phyloP scores from a whole-genome alignment of 345 rosid genomes.

The Populus tremula region DNA sequence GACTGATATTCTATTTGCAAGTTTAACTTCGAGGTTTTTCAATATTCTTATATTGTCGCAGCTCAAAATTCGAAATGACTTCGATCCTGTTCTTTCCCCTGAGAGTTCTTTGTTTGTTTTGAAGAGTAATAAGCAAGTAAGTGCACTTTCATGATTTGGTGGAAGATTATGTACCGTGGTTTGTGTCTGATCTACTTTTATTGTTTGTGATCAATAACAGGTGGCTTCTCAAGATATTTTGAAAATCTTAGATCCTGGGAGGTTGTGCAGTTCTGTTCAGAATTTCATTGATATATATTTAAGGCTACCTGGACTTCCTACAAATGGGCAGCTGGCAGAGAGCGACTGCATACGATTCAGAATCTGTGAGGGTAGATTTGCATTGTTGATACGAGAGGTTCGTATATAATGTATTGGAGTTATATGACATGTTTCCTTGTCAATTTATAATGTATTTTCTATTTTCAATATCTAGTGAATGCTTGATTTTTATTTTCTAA shows the following conservation, averaged over 20 bases:
- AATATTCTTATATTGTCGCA: conserved; percentile 32
- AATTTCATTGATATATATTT: conserved; percentile 88
- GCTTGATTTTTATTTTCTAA: conserved; percentile 20
- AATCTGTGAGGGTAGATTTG: conserved; percentile 98
- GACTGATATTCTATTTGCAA: not conserved
- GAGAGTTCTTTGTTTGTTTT: conserved; percentile 97
- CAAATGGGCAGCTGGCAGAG: conserved; percentile 80
- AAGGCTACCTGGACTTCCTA: conserved; percentile 81
- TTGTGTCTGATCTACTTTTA: conserved; percentile 16
- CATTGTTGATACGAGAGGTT: conserved; percentile 95
- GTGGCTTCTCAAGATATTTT: conserved; percentile 83
- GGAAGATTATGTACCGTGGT: not conserved
- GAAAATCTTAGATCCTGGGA: conserved; percentile 74
- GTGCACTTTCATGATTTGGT: conserved; percentile 17
- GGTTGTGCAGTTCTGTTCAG: conserved; percentile 89
- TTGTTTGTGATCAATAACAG: conserved; percentile 38
- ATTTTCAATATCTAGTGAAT: conserved; percentile 19
- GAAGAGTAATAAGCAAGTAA: conserved; percentile 92
- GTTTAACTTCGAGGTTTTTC: conserved; percentile 6
- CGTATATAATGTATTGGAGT: conserved; percentile 15
- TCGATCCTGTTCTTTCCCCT: conserved; percentile 98
- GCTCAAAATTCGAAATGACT: conserved; percentile 99
- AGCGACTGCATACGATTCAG: conserved; percentile 96
- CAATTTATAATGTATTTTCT: conserved; percentile 2
- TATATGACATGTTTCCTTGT: conserved; percentile 8